Percentiles rank a stretch among this genome's conserved stretches.
These are phyloP conservation scores for Globomyces sp. DNA, from an alignment of 371 early-diverging fungal species.

Conservation along the genomic window DNA sequence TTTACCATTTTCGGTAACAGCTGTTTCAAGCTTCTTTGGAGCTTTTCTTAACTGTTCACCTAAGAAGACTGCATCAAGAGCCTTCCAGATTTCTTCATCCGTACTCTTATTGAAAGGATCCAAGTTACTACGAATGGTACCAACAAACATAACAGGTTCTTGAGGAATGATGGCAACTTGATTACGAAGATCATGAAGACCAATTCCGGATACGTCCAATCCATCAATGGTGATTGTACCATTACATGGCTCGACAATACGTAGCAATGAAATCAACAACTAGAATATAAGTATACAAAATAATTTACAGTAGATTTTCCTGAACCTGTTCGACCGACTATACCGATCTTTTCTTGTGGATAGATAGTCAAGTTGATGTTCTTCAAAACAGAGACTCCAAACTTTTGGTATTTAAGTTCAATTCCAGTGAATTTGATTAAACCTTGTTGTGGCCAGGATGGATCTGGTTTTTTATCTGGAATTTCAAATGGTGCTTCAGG, in stretches of 20 bases:
- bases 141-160: conserved; percentile 58
- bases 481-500: conserved; percentile 45
- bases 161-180: conserved; percentile 65
- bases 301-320: conserved; percentile 54
- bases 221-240: conserved; percentile 68
- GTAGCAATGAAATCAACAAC: conserved; percentile 53
- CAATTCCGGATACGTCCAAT: conserved; percentile 57
- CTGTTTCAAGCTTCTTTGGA: conserved; percentile 50
- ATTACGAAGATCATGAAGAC: conserved; percentile 59
- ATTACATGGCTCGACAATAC: conserved; percentile 64
- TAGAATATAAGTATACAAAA: background rate
- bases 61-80: conserved; percentile 45
- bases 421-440: conserved; percentile 63
- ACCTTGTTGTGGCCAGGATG: conserved; percentile 28
- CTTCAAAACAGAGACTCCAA: conserved; percentile 67
- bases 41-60: conserved; percentile 47
- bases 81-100: conserved; percentile 56
- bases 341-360: conserved; percentile 65
- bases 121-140: conserved; percentile 60
- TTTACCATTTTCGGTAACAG: conserved; percentile 47
- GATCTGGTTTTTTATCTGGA: conserved; percentile 28
- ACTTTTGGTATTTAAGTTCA: conserved; percentile 57
- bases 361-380: conserved; percentile 55
- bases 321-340: conserved; percentile 55
- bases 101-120: conserved; percentile 47